Base-by-base conservation (phyloP, 371 early-diverging fungal genomes). In the Cokeromyces recurvatus region DNA sequence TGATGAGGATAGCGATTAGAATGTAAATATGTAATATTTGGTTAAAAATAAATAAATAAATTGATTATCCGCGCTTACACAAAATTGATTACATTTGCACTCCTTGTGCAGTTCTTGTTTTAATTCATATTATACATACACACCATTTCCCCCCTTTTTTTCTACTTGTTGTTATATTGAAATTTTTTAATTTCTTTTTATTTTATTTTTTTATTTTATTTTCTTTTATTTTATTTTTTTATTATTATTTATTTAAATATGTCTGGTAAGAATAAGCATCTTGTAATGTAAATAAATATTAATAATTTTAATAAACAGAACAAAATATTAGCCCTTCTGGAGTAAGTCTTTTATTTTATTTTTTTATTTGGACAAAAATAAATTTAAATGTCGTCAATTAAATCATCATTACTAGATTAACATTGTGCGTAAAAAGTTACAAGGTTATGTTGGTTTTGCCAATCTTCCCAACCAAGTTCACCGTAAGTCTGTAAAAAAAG, bases 391-490 rank as follows among this genome's bases (percentile, higher is more conserved):
- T 27, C 11, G 29, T 27, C 29, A 27, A 27, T 7, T 27, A 27
- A 27, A 27, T 11, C 11, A 41, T 2, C 17, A 29, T 17, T 12
- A n/a, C n/a, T 51, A 59, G 71, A 71, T 71, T 52, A 64, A 60
- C 36, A 62, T 76, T 9, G 68, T 82, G 16, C 78, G 79, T 55
- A 88, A 86, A 77, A 83, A 91, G 76, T 84, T 96, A 46, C 83
- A 86, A 55, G 95, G 93, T 16, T 91, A 91, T 65, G 98, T 98
- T 46, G 99, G 99, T 37, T 96, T 99, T 66, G 87, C 94, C 66
- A 94, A 93, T 71, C 82, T 97, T 52, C 99, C 99, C 44, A 95
- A 97, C 74, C 99, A 99, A 78, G 92, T 97, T 22, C 97, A 98
- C 72, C 89, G 96, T 63, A 95, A 94, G 71, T 90, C 92, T 11